Evolutionary conservation across 768 basidiomycete species (phyloP).

Genomic region (Pisolithus marmoratus): DNA sequence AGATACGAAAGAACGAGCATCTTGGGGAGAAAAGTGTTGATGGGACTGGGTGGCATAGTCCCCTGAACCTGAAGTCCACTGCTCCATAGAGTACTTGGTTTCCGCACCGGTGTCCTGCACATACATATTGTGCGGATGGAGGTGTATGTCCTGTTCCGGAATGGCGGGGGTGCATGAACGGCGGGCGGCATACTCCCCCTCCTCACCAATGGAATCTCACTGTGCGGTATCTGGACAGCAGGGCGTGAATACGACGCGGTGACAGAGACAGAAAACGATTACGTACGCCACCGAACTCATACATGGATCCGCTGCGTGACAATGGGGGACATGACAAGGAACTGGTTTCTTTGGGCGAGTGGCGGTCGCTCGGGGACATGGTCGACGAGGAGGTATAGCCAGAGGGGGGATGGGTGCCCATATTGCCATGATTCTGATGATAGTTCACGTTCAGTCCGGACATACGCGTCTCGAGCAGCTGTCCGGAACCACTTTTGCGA

Average conservation of each 20-base stretch:
- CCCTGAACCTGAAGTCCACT: background rate
- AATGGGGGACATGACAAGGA: slow-evolving; percentile 9
- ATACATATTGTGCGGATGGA: slow-evolving; percentile 6
- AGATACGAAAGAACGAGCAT: slow-evolving; percentile 10
- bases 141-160: slow-evolving; percentile 7
- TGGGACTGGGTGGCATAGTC: slow-evolving; percentile 6
- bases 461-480: slow-evolving; percentile 23
- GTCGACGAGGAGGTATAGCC: slow-evolving; percentile 43
- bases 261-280: background rate
- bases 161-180: slow-evolving; percentile 16
- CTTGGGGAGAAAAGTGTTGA: slow-evolving; percentile 7
- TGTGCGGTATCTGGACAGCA: slow-evolving; percentile 17
- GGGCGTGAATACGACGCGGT: slow-evolving; percentile 6
- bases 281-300: slow-evolving; percentile 22
- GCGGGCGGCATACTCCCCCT: slow-evolving; percentile 23
- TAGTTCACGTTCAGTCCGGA: slow-evolving; percentile 26
- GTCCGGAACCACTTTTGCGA: slow-evolving; percentile 23
- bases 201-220: slow-evolving; percentile 15
- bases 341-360: slow-evolving; percentile 22
- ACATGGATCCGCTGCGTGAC: slow-evolving; percentile 21
- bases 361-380: slow-evolving; percentile 35
- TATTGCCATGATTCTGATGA: slow-evolving; percentile 26
- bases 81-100: background rate
- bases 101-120: background rate
- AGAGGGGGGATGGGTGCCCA: slow-evolving; percentile 15